phyloP scores from a whole-genome alignment of 2,329 filamentous ascomycete genomes.

The Bisporella sp. region DNA sequence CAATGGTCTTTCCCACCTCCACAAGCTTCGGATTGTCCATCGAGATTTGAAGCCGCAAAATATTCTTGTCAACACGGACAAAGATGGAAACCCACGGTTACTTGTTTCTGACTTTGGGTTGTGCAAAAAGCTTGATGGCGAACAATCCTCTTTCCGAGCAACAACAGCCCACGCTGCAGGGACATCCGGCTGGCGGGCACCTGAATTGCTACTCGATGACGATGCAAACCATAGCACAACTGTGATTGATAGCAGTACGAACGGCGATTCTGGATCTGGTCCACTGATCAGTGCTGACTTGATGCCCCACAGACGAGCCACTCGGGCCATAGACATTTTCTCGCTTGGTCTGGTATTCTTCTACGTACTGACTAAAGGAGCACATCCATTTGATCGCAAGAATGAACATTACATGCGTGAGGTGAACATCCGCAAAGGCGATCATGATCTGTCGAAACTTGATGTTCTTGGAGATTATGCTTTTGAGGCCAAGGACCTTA shows the following conservation, averaged over 20 bases:
- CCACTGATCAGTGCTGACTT: slow-evolving; percentile 46
- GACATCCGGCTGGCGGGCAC: slow-evolving; percentile 93
- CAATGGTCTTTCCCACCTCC: slow-evolving; percentile 80
- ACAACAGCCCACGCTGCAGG: slow-evolving; percentile 91
- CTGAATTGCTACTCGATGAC: slow-evolving; percentile 81
- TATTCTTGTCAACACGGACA: slow-evolving; percentile 75
- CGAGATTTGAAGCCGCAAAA: slow-evolving; percentile 97
- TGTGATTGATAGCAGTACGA: slow-evolving; percentile 43
- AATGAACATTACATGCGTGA: slow-evolving; percentile 94
- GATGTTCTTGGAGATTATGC: slow-evolving; percentile 75
- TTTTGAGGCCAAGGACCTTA: slow-evolving; percentile 80
- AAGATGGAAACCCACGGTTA: slow-evolving; percentile 67
- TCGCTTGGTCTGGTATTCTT: slow-evolving; percentile 97
- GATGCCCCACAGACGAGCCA: slow-evolving; percentile 69
- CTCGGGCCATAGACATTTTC: slow-evolving; percentile 95
- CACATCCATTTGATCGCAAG: slow-evolving; percentile 83
- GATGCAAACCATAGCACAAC: slow-evolving; percentile 47
- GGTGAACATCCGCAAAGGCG: slow-evolving; percentile 91
- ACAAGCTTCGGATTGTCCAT: slow-evolving; percentile 90
- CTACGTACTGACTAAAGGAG: slow-evolving; percentile 91
- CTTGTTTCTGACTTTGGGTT: slow-evolving; percentile 97
- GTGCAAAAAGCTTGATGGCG: slow-evolving; percentile 93
- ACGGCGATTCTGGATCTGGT: slow-evolving; percentile 55
- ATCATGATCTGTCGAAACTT: slow-evolving; percentile 64
- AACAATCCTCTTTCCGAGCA: slow-evolving; percentile 89